Conservation (phyloP, 1,284 basidiomycete genomes). For the Ceraceosorus bombacis region DNA sequence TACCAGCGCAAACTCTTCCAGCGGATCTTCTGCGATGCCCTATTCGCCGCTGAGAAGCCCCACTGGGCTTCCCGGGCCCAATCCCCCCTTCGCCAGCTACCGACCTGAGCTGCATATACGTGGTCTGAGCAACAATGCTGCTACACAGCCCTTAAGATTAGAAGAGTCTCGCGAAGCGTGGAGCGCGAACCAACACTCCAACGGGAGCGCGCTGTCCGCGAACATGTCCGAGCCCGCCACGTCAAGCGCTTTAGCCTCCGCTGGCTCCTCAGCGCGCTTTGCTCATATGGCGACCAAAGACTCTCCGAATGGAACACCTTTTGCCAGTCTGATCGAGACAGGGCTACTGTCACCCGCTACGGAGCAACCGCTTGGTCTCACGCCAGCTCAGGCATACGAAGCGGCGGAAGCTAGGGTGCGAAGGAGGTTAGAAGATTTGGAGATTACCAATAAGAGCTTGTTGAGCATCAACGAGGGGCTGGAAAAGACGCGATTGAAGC, state of each 20-base stretch:
- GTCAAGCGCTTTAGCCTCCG: no score
- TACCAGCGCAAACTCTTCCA: background rate
- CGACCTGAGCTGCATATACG: no score
- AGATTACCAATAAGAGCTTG: slow-evolving; percentile 51
- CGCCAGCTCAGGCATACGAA: slow-evolving; percentile 19
- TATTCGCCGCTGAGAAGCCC: no score
- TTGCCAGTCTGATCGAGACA: background rate
- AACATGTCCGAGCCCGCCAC: no score
- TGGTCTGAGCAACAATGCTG: no score
- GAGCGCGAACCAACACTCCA: no score
- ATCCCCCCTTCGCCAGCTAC: no score
- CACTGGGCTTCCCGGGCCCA: no score
- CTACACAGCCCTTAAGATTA: no score
- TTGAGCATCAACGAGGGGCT: slow-evolving; percentile 50
- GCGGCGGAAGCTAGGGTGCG: slow-evolving; percentile 34
- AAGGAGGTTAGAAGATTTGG: slow-evolving; percentile 50
- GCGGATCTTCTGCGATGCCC: background rate
- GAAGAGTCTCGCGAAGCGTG: no score
- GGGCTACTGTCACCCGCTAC: background rate
- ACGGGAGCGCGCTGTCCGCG: no score
- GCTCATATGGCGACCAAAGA: background rate
- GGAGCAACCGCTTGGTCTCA: background rate
- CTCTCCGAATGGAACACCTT: background rate
- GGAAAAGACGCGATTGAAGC: slow-evolving; percentile 49
- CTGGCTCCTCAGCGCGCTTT: background rate